These are phyloP conservation scores for Cryptosporidium sp. DNA, from an alignment of 169 alveolate genomes.

Conservation along the genomic window DNA sequence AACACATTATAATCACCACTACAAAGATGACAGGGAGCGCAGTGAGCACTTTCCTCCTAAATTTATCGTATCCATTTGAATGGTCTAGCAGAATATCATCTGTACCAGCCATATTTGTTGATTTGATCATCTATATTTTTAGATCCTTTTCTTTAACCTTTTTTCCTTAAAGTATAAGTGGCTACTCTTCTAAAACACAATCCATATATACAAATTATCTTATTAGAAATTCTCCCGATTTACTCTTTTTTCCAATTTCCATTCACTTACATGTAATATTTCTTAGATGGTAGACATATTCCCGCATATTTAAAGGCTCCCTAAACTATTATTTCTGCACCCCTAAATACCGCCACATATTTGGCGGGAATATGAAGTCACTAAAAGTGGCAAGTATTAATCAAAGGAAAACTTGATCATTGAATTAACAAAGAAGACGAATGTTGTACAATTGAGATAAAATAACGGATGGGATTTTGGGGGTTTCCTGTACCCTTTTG, in stretches of 20 bases:
- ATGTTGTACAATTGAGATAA: background rate
- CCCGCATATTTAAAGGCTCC: constrained; percentile 16
- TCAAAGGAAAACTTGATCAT: background rate
- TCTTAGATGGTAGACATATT: constrained; percentile 65
- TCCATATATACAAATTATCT: background rate
- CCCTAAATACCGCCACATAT: constrained; percentile 17
- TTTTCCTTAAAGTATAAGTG: background rate
- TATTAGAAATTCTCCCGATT: background rate
- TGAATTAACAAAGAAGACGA: background rate
- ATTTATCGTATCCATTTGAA: constrained; percentile 2
- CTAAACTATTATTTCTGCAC: constrained; percentile 15
- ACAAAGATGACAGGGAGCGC: constrained; percentile 59
- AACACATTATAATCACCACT: constrained; percentile 7
- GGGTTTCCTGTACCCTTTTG: background rate
- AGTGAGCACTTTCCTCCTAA: constrained; percentile 30
- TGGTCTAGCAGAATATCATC: background rate
- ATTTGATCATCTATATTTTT: background rate
- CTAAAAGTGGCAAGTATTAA: constrained; percentile 25
- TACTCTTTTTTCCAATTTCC: background rate
- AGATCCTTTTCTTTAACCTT: constrained; percentile 19
- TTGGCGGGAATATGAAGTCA: constrained; percentile 14
- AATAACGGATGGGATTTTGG: background rate
- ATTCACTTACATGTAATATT: constrained; percentile 20
- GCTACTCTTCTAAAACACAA: background rate
- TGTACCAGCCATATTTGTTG: constrained; percentile 14